phyloP scores from a whole-genome alignment of 768 basidiomycete species.

The Mycena leptocephala region DNA sequence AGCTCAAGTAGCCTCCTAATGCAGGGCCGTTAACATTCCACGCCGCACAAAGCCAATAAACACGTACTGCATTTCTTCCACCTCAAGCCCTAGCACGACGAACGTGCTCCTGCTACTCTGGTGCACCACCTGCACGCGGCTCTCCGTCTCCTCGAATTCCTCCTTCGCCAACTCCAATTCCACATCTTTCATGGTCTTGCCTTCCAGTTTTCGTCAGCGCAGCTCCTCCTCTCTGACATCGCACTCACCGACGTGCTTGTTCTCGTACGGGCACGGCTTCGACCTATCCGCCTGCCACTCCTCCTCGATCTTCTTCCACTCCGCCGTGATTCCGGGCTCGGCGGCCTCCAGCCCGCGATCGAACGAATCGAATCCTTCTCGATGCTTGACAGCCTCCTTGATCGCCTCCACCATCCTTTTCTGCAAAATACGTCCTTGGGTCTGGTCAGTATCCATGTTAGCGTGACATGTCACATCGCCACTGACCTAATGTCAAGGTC shows the following conservation, averaged over 20 bases:
- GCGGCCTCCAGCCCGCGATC: background rate
- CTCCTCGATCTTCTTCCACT: conserved; percentile 14
- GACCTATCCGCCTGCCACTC: conserved; percentile 24
- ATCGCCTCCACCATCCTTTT: background rate
- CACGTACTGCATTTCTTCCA: conserved; percentile 24
- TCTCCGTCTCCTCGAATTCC: conserved; percentile 5
- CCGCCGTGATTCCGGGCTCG: background rate
- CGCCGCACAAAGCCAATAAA: background rate
- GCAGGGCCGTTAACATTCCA: background rate
- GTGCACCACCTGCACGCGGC: conserved; percentile 2
- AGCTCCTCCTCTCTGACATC: background rate
- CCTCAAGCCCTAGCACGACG: background rate
- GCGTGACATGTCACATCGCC: background rate
- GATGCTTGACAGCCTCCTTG: background rate
- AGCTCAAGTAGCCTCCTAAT: conserved; percentile 1
- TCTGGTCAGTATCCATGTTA: background rate
- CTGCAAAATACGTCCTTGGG: background rate
- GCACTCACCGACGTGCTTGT: conserved; percentile 5
- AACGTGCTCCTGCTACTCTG: background rate
- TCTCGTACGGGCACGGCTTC: conserved; percentile 18
- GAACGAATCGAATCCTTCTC: background rate
- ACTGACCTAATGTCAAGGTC: background rate
- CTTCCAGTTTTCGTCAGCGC: conserved; percentile 17
- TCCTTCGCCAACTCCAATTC: conserved; percentile 9
- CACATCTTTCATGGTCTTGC: conserved; percentile 27